phyloP scores from a whole-genome alignment of 352 stramenopile genomes.

The Blastocystis sp. region DNA sequence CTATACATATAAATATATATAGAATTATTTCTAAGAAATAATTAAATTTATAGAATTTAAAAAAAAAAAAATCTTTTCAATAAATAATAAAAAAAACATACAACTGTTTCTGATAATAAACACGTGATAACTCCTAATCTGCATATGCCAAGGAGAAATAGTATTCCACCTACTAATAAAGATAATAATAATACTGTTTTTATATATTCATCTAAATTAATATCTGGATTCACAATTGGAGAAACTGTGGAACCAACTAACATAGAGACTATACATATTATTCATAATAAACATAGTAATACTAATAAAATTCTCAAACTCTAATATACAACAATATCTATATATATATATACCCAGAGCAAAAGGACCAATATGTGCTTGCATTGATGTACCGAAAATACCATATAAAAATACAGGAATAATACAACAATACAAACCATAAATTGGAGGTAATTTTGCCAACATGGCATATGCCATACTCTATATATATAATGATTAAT shows the following conservation, averaged over 20 bases:
- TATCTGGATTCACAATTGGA: neutral
- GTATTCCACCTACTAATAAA: neutral
- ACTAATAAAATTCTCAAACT: too few species aligned
- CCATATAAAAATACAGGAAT: neutral
- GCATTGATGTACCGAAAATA: neutral
- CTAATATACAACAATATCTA: too few species aligned
- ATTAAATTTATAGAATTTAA: too few species aligned
- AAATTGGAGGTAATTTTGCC: conserved; percentile 1
- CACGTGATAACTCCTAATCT: neutral
- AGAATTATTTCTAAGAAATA: too few species aligned
- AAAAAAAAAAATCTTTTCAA: too few species aligned
- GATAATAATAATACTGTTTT: neutral
- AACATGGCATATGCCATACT: conserved; percentile 10
- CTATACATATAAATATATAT: too few species aligned
- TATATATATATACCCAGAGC: neutral
- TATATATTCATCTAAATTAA: neutral
- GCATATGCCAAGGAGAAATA: neutral
- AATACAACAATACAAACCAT: conserved; percentile 9
- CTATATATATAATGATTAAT: too few species aligned
- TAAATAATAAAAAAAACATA: too few species aligned
- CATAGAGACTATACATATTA: too few species aligned
- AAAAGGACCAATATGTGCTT: conserved; percentile 13
- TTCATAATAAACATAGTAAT: too few species aligned
- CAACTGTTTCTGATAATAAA: conserved; percentile 1
- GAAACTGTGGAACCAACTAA: neutral